phyloP scores from a whole-genome alignment of 192 early-diverging fungal species.

The Podila clonocystis region DNA sequence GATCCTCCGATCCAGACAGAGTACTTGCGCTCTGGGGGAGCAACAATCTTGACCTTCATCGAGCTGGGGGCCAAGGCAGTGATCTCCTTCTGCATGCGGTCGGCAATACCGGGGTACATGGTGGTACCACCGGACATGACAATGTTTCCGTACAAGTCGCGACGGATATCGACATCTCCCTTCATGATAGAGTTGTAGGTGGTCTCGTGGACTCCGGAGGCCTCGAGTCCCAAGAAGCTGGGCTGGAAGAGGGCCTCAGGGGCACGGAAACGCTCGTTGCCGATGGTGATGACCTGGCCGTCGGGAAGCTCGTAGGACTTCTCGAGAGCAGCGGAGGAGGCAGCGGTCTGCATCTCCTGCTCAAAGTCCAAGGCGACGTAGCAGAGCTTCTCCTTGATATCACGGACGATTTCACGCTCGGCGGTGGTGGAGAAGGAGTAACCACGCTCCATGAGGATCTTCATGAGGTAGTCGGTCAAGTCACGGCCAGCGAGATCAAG shows the following conservation, averaged over 20 bases:
- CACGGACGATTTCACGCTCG: constrained; percentile 98
- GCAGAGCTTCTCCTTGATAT: constrained; percentile 99
- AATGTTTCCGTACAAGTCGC: constrained; percentile 96
- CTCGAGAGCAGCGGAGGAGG: constrained; percentile 91
- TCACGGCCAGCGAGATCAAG: constrained; percentile 97
- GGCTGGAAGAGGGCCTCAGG: constrained; percentile 99
- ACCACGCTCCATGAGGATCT: constrained; percentile 95
- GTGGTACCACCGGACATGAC: constrained; percentile 97
- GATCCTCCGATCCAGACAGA: constrained; percentile 99
- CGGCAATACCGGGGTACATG: constrained; percentile 97
- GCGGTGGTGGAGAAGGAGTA: constrained; percentile 96
- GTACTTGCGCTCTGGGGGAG: constrained; percentile 99
- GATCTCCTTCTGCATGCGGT: constrained; percentile 99
- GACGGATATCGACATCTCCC: constrained; percentile 97
- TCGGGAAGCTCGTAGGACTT: constrained; percentile 99
- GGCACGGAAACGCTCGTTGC: constrained; percentile 97
- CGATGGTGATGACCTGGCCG: constrained; percentile 98
- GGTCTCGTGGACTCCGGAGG: constrained; percentile 95
- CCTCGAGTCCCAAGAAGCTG: constrained; percentile 88
- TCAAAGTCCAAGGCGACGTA: constrained; percentile 98
- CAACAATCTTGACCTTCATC: constrained; percentile 99
- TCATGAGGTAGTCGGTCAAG: constrained; percentile 94
- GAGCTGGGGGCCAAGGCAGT: constrained; percentile 92
- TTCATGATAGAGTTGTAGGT: constrained; percentile 98
- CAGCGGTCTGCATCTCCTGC: constrained; percentile 96